These are phyloP conservation scores for Rosa persica DNA, from an alignment of 306 rosid species.

Conservation along the genomic window DNA sequence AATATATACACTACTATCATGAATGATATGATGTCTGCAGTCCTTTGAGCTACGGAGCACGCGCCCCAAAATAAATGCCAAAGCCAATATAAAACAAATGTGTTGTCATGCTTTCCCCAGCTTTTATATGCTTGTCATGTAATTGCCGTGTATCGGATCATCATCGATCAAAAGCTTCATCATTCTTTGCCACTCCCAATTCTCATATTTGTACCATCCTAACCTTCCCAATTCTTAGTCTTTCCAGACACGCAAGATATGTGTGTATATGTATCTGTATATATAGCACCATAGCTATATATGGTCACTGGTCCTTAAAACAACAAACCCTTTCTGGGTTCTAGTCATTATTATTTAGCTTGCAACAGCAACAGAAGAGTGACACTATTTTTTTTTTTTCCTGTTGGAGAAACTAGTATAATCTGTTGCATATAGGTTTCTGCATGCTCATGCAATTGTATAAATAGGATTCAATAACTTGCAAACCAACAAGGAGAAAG, in stretches of 20 bases:
- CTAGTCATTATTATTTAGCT: neutral
- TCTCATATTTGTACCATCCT: conserved; percentile 10
- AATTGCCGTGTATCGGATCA: conserved; percentile 14
- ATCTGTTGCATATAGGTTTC: neutral
- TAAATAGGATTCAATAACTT: neutral
- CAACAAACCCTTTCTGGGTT: neutral
- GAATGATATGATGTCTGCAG: conserved; percentile 25
- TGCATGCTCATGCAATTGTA: neutral
- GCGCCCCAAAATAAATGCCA: conserved; percentile 62
- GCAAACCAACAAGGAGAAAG: neutral
- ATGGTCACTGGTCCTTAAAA: conserved; percentile 1
- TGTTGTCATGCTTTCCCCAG: conserved; percentile 47
- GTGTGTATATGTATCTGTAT: neutral
- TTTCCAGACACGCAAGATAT: conserved; percentile 8
- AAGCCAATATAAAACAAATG: conserved; percentile 29
- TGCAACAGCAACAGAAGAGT: neutral
- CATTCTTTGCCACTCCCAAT: conserved; percentile 52
- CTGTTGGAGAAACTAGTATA: neutral
- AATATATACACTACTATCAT: neutral
- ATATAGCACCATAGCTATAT: neutral
- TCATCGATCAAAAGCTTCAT: conserved; percentile 49
- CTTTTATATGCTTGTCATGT: conserved; percentile 26
- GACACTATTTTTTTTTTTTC: neutral
- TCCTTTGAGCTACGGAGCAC: conserved; percentile 45
- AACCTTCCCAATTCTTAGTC: neutral